Evolutionary conservation across 805 yeast genomes (phyloP).

Genomic region (Kuraishia cidri): DNA sequence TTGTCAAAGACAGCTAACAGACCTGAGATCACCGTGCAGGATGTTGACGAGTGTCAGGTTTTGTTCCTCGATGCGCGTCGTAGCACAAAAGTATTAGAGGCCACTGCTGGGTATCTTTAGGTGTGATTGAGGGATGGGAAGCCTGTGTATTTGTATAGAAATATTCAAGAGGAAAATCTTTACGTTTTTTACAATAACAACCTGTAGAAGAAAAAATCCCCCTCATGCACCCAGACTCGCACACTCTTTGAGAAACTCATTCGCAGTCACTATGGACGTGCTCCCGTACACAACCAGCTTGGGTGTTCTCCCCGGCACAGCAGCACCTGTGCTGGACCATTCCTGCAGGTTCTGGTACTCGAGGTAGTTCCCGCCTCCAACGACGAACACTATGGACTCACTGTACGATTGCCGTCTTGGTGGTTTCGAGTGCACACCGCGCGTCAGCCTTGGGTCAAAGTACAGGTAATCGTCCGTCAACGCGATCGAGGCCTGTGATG

Average conservation of each 20-base stretch:
- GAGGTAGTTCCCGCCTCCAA: slow-evolving; percentile 93
- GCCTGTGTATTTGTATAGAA: no score
- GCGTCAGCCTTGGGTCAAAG: slow-evolving; percentile 76
- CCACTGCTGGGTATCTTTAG: slow-evolving; percentile 15
- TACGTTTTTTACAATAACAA: not conserved
- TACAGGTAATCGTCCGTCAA: slow-evolving; percentile 85
- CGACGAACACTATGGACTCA: slow-evolving; percentile 82
- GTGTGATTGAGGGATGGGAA: no score
- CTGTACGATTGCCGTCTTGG: slow-evolving; percentile 78
- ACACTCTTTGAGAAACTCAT: slow-evolving; percentile 61
- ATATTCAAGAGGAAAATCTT: no score
- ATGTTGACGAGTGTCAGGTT: slow-evolving; percentile 75
- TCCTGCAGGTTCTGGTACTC: slow-evolving; percentile 94
- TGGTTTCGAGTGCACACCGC: slow-evolving; percentile 86
- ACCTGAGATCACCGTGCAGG: slow-evolving; percentile 54
- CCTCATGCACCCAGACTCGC: slow-evolving; percentile 31
- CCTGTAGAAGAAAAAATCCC: not conserved
- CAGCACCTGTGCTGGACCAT: slow-evolving; percentile 38
- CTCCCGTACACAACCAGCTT: slow-evolving; percentile 80
- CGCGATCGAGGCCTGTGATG: slow-evolving; percentile 53
- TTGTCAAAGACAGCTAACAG: slow-evolving; percentile 70
- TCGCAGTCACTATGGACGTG: slow-evolving; percentile 66
- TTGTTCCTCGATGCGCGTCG: slow-evolving; percentile 83
- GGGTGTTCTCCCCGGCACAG: slow-evolving; percentile 6
- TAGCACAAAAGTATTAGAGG: slow-evolving; percentile 62